Conservation (phyloP, 148 eudicot species). For the Cornus kousa region DNA sequence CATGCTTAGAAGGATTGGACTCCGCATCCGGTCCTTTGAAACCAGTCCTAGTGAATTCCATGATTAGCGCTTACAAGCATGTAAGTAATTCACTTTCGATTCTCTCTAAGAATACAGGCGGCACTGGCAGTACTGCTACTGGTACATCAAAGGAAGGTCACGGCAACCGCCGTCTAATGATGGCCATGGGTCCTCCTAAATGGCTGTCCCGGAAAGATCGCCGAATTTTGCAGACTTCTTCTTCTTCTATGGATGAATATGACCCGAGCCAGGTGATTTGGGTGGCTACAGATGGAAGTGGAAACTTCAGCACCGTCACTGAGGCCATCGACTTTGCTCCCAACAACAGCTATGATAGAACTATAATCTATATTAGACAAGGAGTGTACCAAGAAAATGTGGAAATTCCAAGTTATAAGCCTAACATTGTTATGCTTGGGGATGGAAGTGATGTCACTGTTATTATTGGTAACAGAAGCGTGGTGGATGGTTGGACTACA, state of each 20-base stretch:
- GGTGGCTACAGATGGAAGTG: conserved; percentile 77
- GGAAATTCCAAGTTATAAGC: conserved; percentile 70
- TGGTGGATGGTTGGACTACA: conserved; percentile 91
- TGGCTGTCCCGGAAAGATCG: conserved; percentile 36
- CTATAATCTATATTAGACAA: conserved; percentile 53
- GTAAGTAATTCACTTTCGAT: conserved; percentile 76
- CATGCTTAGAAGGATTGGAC: conserved; percentile 82
- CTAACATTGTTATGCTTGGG: conserved; percentile 75
- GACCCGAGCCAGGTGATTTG: conserved; percentile 25
- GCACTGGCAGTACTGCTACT: too few species aligned
- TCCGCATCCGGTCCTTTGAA: conserved; percentile 60
- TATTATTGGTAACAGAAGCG: conserved; percentile 71
- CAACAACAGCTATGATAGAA: conserved; percentile 60
- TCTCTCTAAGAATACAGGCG: conserved; percentile 24
- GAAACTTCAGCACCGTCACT: conserved; percentile 66
- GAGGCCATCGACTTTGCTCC: conserved; percentile 82
- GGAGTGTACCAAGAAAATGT: conserved; percentile 84
- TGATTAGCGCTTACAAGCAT: conserved; percentile 42
- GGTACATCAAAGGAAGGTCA: not conserved
- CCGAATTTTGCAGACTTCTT: conserved; percentile 28
- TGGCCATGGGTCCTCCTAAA: conserved; percentile 31
- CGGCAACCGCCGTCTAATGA: conserved; percentile 17
- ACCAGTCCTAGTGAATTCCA: conserved; percentile 38
- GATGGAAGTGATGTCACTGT: conserved; percentile 78
- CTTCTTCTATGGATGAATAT: conserved; percentile 16